A percentile compares a stretch with the other conserved stretches of the same genome.
These are phyloP conservation scores for Spencermartinsiella ligniputridi DNA, from an alignment of 1,139 yeast genomes.

Conservation along the genomic window DNA sequence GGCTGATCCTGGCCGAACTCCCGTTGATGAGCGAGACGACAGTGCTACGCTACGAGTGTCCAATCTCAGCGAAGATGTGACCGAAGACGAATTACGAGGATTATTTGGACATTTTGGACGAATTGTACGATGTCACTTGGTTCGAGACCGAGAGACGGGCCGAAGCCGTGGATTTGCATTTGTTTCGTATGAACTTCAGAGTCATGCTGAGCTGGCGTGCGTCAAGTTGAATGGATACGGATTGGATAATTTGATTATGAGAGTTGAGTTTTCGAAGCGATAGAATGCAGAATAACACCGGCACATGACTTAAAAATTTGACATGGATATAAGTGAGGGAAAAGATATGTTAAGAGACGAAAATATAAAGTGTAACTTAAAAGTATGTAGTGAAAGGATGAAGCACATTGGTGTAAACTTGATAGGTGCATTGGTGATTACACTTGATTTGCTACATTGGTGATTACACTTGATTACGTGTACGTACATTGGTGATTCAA, in stretches of 20 bases:
- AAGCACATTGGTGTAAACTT: too few species aligned
- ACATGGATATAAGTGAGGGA: too few species aligned
- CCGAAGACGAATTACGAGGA: constrained; percentile 74
- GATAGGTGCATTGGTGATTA: too few species aligned
- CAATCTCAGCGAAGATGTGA: constrained; percentile 81
- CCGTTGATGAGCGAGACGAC: constrained; percentile 64
- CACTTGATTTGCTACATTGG: too few species aligned
- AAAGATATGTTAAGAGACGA: too few species aligned
- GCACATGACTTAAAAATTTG: too few species aligned
- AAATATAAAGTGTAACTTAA: too few species aligned
- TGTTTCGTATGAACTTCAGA: constrained; percentile 71
- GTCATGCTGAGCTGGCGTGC: constrained; percentile 73
- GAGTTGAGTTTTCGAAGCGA: constrained; percentile 36
- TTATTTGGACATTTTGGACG: constrained; percentile 65
- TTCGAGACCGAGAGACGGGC: constrained; percentile 90
- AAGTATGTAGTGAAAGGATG: too few species aligned
- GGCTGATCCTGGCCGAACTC: constrained; percentile 27
- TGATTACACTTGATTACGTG: too few species aligned
- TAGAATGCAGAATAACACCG: too few species aligned
- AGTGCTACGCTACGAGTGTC: constrained; percentile 85
- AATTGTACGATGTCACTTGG: constrained; percentile 75
- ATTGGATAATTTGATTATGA: constrained; percentile 82
- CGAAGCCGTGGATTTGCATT: constrained; percentile 97
- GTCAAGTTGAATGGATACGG: constrained; percentile 84
- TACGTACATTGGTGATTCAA: too few species aligned